phyloP scores from a whole-genome alignment of 1,139 yeast species.

The Kodamaea alishanica region DNA sequence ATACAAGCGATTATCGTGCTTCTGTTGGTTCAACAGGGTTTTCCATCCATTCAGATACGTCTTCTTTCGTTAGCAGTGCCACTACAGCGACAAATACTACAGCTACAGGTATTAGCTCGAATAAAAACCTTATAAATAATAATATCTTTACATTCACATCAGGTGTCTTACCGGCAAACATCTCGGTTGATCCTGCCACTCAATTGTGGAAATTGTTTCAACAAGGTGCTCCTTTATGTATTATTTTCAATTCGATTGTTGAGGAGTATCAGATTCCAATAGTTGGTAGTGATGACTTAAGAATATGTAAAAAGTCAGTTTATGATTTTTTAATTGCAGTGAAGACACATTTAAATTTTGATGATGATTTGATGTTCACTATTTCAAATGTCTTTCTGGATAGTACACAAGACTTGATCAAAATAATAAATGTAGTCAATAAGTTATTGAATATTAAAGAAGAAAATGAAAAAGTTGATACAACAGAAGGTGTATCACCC shows the following conservation, averaged over 20 bases:
- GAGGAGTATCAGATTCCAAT: conserved; percentile 42
- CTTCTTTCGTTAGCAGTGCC: conserved; percentile 14
- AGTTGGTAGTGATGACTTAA: conserved; percentile 70
- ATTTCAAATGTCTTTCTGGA: conserved; percentile 87
- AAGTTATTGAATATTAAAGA: conserved; percentile 51
- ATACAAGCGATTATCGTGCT: conserved; percentile 24
- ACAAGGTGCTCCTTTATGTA: conserved; percentile 89
- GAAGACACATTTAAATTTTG: conserved; percentile 67
- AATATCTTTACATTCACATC: conserved; percentile 62
- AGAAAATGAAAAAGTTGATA: conserved; percentile 4
- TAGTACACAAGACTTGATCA: conserved; percentile 71
- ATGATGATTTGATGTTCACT: conserved; percentile 77
- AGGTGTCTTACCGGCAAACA: conserved; percentile 70
- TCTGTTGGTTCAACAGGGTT: conserved; percentile 27
- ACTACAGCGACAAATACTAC: conserved; percentile 3
- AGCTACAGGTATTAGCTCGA: conserved; percentile 6
- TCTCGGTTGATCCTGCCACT: conserved; percentile 86
- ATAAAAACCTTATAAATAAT: conserved; percentile 17
- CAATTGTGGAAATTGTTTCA: conserved; percentile 85
- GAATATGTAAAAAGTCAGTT: conserved; percentile 83
- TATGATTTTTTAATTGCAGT: conserved; percentile 90
- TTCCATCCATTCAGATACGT: conserved; percentile 23
- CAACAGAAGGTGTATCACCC: conserved; percentile 1
- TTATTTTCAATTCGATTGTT: conserved; percentile 62
- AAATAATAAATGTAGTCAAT: conserved; percentile 68